Conservation (phyloP, 495 filamentous ascomycete genomes). For the Lineolata rhizophorae region DNA sequence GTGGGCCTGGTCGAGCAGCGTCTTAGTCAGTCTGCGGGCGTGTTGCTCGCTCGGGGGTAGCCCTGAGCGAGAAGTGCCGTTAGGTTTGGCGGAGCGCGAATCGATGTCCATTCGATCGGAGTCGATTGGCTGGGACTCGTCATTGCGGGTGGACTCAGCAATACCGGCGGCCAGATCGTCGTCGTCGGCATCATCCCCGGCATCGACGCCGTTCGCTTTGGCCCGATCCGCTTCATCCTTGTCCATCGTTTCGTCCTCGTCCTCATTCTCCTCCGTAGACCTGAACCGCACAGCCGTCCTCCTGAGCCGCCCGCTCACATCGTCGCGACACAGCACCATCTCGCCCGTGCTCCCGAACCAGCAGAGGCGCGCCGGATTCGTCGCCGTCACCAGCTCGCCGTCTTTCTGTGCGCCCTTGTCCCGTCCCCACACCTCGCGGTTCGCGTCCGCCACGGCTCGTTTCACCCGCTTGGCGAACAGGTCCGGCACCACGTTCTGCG, state of each 20-base stretch:
- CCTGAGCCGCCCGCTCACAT: slow-evolving; percentile 54
- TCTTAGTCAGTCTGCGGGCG: slow-evolving; percentile 75
- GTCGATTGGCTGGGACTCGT: slow-evolving; percentile 11
- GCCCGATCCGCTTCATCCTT: background rate
- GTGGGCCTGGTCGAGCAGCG: slow-evolving; percentile 78
- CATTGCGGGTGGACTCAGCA: slow-evolving; percentile 1
- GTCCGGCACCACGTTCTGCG: slow-evolving; percentile 53
- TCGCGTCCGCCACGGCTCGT: slow-evolving; percentile 56
- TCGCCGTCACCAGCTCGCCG: slow-evolving; percentile 69
- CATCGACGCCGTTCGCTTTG: background rate
- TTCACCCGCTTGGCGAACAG: slow-evolving; percentile 69
- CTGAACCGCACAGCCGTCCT: slow-evolving; percentile 43
- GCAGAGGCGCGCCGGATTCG: slow-evolving; percentile 57
- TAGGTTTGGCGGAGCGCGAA: slow-evolving; percentile 20
- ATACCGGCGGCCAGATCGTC: slow-evolving; percentile 3
- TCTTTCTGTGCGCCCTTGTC: slow-evolving; percentile 17
- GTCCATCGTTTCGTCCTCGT: slow-evolving; percentile 5
- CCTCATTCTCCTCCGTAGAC: slow-evolving; percentile 12
- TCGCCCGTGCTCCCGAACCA: slow-evolving; percentile 76
- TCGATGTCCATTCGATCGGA: slow-evolving; percentile 23
- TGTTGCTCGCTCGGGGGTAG: too few species aligned
- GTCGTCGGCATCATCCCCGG: background rate
- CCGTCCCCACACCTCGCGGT: slow-evolving; percentile 28
- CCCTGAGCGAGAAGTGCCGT: too few species aligned
- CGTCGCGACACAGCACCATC: slow-evolving; percentile 67